Conservation (phyloP, 441 rosid species). For the Erodium moschatum region DNA sequence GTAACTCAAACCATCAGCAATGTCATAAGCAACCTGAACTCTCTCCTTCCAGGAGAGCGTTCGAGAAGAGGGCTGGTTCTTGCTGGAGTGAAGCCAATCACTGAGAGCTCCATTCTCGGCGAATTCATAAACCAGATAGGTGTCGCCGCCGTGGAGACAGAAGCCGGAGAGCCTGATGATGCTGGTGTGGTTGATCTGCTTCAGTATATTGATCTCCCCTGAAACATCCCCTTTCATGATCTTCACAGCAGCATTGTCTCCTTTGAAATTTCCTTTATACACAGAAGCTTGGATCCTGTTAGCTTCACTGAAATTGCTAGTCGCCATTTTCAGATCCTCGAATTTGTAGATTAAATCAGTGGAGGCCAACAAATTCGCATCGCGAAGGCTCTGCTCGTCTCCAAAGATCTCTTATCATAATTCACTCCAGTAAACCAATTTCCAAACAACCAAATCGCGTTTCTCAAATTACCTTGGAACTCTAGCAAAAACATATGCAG, state of each 20-base stretch:
- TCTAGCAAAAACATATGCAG: too few species aligned
- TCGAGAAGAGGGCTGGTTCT: constrained; percentile 11
- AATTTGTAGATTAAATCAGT: constrained; percentile 59
- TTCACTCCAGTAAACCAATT: too few species aligned
- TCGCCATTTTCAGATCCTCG: constrained; percentile 49
- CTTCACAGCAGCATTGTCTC: constrained; percentile 70
- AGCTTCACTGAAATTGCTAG: constrained; percentile 46
- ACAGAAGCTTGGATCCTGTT: constrained; percentile 64
- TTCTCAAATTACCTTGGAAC: too few species aligned
- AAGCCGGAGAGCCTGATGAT: constrained; percentile 77
- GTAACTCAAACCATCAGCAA: constrained; percentile 70
- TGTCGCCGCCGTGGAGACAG: constrained; percentile 57
- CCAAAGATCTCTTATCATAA: too few species aligned
- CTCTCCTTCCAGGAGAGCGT: constrained; percentile 69
- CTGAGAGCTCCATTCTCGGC: constrained; percentile 59
- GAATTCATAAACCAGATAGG: constrained; percentile 71
- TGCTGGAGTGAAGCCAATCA: constrained; percentile 45
- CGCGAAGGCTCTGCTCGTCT: too few species aligned
- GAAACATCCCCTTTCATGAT: constrained; percentile 78
- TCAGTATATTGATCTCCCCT: constrained; percentile 62
- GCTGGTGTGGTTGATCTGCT: constrained; percentile 63
- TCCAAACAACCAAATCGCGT: too few species aligned
- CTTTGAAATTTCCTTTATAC: constrained; percentile 52
- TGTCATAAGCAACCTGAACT: constrained; percentile 54
- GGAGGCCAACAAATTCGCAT: too few species aligned